Evolutionary conservation across 306 rosid genomes (phyloP), one percentile per base, ranked within the genome.

Genomic region (Morella rubra): DNA sequence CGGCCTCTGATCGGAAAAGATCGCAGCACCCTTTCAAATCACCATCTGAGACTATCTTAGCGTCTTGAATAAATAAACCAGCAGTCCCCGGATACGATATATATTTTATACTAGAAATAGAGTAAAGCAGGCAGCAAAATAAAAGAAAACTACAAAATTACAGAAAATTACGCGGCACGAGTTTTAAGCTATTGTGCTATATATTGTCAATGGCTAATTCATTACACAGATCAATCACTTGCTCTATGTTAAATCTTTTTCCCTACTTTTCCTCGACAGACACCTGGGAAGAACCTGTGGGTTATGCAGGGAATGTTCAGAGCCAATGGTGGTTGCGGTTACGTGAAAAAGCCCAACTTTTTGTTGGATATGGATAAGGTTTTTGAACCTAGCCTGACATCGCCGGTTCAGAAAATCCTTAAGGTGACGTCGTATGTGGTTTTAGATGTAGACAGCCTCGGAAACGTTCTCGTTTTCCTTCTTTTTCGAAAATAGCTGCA

Each of bases 301-400:
- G 75, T 76, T 0, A 95, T 92, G 99, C 80, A 90, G 80, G 99
- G 97, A 83, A 92, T 90, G 99, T 95, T 95, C 85, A 92, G 86
- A 87, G 90, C 89, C 45, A 89, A 92, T 79, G 89, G 92, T 0
- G 89, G 97, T 0, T 90, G 92, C 77, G 99, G 99, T 16, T 92
- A 92, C 75, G 91, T 95, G 41, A 92, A 92, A 72, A 95, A 95
- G 81, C 99, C 99, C 7, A 79, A 88, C 22, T 66, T 89, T 74
- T 81, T 95, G 67, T 77, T 91, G 69, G 20, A 49, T 1, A 51
- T 4, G 41, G n/a, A 67, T 69, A 53, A 61, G 61, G 64, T 78
- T 59, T 89, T 82, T 50, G 67, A 84, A 80, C 89, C 93, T 32
- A 72, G 50, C 49, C 46, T 42, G 15, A 0, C 0, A 0, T 44